phyloP scores from a whole-genome alignment of 352 stramenopile species.

The Elongisporangium anandrum region DNA sequence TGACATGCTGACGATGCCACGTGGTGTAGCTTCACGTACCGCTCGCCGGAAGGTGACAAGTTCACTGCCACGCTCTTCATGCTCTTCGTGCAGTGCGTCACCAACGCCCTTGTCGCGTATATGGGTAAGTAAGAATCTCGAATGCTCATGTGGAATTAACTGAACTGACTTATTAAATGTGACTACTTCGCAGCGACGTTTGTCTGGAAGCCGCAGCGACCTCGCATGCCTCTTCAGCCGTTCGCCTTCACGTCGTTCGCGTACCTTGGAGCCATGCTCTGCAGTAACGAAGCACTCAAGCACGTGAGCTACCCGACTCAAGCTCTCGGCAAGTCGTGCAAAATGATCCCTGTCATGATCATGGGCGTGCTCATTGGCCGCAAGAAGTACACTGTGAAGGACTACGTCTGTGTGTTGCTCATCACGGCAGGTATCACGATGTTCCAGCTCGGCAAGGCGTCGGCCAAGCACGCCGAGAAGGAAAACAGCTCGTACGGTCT shows the following conservation, averaged over 20 bases:
- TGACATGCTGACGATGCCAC: not conserved
- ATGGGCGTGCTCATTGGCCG: conserved; percentile 91
- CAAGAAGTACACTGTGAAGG: conserved; percentile 86
- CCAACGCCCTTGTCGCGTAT: conserved; percentile 86
- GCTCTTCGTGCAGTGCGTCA: conserved; percentile 91
- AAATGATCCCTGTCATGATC: conserved; percentile 98
- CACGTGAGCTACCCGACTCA: conserved; percentile 97
- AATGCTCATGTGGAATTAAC: not conserved
- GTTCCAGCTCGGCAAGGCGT: conserved; percentile 87
- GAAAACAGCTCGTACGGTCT: conserved; percentile 90
- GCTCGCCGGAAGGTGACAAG: conserved; percentile 71
- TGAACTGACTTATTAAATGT: not conserved
- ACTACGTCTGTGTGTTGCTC: conserved; percentile 90
- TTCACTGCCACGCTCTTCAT: conserved; percentile 92
- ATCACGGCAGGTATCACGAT: conserved; percentile 89
- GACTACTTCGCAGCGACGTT: conserved; percentile 52
- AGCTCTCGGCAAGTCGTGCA: conserved; percentile 98
- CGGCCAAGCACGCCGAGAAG: conserved; percentile 61
- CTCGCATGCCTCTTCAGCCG: conserved; percentile 63
- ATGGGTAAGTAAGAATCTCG: conserved; percentile 18
- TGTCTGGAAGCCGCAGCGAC: conserved; percentile 71
- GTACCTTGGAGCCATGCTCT: conserved; percentile 91
- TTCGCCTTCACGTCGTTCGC: conserved; percentile 88
- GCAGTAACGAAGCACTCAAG: conserved; percentile 90
- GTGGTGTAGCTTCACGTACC: conserved; percentile 78